Base-by-base conservation (phyloP, 2,329 filamentous ascomycete species). In the Cladosporium halotolerans region DNA sequence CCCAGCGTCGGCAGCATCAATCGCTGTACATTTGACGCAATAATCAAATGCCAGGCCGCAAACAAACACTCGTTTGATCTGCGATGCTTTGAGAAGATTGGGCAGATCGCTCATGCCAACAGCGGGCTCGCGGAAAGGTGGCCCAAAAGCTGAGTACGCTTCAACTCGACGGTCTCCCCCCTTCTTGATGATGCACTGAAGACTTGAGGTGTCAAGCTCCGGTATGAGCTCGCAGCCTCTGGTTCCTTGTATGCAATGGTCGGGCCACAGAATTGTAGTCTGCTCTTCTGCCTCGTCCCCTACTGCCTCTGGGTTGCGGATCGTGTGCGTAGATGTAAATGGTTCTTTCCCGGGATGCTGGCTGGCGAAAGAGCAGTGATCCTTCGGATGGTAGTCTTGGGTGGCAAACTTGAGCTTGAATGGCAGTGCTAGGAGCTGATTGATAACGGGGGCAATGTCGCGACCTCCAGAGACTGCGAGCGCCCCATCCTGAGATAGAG, bases 401-500 rank as follows among this genome's bases (percentile, higher is more conserved):
- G 92, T 96, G 42, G 89, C 89, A 60, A 97, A 74, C 61, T 85
- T 88, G 63, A 87, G 68, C 38, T 75, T 70, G 66, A 96, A 95
- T 44, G 86, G 84, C 19, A 85, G 76, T 4, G 70, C 60, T 53
- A 97, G 81, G 43, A 97, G 83, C 45, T 72, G 60, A 75, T 96
- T 96, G 72, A 97, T 79, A 14, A 78, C 60, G 2, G 82, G 77
- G 8, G 85, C 79, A 55, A 95, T 84, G 58, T 80, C 73, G 59
- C 89, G 85, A 59, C 85, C 93, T 46, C 79, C 73, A 52, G 81
- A 67, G n/a, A 97, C 89, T 32, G 89, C 85, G 47, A 99, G 83
- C n/a, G 88, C 78, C 58, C 92, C 93, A 58, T 85, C 91, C 90
- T 55, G 88, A 88, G 70, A 89, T 96, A 97, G 74, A 97, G 92